Conservation (phyloP, 208 protist species). For the Trypanosoma melophagium region DNA sequence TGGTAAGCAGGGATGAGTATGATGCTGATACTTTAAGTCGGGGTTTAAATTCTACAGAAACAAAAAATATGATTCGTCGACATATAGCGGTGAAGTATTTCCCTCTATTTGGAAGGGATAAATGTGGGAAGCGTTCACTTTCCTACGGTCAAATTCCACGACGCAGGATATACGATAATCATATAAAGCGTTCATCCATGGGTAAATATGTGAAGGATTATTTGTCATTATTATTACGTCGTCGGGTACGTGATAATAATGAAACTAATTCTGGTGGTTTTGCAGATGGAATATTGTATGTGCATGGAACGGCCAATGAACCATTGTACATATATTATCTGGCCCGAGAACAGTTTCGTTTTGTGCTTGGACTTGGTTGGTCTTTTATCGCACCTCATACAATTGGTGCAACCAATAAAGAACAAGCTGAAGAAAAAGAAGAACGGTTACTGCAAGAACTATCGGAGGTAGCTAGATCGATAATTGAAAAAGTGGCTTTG, state of each 20-base stretch:
- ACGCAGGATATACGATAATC: slow-evolving; percentile 24
- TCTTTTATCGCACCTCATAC: slow-evolving; percentile 6
- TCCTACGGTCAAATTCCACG: slow-evolving; percentile 46
- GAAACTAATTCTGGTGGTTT: slow-evolving; percentile 6
- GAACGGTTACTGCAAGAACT: slow-evolving; percentile 14
- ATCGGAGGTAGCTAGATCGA: slow-evolving; percentile 11
- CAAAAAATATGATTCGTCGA: slow-evolving; percentile 3
- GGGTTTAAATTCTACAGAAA: background rate
- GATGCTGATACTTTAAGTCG: slow-evolving; percentile 13
- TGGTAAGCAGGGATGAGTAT: slow-evolving; percentile 40
- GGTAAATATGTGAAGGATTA: slow-evolving; percentile 32
- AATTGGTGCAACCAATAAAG: background rate
- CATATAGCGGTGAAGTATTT: slow-evolving; percentile 20
- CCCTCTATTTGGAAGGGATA: slow-evolving; percentile 1
- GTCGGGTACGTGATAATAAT: background rate
- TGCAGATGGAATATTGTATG: slow-evolving; percentile 39
- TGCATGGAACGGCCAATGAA: slow-evolving; percentile 40
- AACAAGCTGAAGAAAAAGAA: slow-evolving; percentile 4
- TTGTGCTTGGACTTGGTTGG: slow-evolving; percentile 29
- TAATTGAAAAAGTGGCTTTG: slow-evolving; percentile 20
- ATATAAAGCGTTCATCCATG: slow-evolving; percentile 1
- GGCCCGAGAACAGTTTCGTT: slow-evolving; percentile 43
- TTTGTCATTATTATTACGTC: slow-evolving; percentile 44
- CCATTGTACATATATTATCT: slow-evolving; percentile 51
- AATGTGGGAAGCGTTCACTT: slow-evolving; percentile 32